These are phyloP conservation scores for Boechera divaricarpa DNA, from an alignment of 345 rosid genomes.

Conservation along the genomic window DNA sequence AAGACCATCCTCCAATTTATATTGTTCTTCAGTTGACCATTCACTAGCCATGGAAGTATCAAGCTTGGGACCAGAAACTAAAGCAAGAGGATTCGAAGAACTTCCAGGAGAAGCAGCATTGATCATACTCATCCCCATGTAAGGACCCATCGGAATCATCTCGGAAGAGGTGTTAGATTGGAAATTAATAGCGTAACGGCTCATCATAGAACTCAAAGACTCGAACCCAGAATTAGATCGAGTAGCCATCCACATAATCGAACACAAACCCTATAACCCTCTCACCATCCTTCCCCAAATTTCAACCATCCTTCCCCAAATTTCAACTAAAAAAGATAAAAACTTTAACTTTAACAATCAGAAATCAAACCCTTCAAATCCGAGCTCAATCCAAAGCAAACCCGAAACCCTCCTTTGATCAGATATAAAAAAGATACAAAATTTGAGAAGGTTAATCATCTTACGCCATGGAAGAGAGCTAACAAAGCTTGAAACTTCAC, in stretches of 20 bases:
- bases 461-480: slow-evolving; percentile 16
- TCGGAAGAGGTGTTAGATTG: slow-evolving; percentile 58
- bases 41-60: slow-evolving; percentile 73
- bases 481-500: slow-evolving; percentile 2
- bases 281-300: neutral
- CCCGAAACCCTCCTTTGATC: slow-evolving; percentile 25
- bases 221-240: slow-evolving; percentile 63
- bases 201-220: slow-evolving; percentile 48
- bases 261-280: slow-evolving; percentile 26
- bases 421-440: slow-evolving; percentile 11
- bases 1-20: slow-evolving; percentile 72
- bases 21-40: slow-evolving; percentile 84
- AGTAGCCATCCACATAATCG: slow-evolving; percentile 60
- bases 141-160: slow-evolving; percentile 58
- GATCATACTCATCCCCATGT: slow-evolving; percentile 51
- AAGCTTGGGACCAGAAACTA: slow-evolving; percentile 58
- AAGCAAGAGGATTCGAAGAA: slow-evolving; percentile 65
- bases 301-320: neutral
- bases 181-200: slow-evolving; percentile 60
- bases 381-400: slow-evolving; percentile 29
- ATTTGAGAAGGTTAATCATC: slow-evolving; percentile 32
- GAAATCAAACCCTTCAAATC: slow-evolving; percentile 17
- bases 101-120: slow-evolving; percentile 44
- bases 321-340: neutral
- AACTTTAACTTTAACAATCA: slow-evolving; percentile 1